Evolutionary conservation across 495 filamentous ascomycete genomes (phyloP), one percentile per base, ranked within the genome.

Genomic region (Bryoglossum gracile): DNA sequence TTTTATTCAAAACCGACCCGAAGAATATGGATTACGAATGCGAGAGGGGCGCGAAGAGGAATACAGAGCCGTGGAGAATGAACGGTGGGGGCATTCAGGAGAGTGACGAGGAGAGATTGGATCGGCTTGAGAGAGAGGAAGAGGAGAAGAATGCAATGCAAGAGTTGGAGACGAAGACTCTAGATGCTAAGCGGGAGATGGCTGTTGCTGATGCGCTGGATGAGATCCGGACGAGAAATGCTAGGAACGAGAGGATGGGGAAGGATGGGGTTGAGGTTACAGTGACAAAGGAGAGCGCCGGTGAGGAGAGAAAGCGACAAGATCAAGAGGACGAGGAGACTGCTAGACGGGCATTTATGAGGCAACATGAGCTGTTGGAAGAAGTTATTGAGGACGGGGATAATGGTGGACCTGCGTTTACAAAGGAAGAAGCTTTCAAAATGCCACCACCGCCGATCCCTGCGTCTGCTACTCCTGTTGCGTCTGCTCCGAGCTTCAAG

Each of bases 121-220:
- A 96, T 61, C 69, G 92, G 46, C 66, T 98, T 21, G 88, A 95
- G 69, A 60, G 75, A 43, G 84, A 89, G 58, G 82, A 84, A 47
- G 56, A 68, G 42, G 80, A 85, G 56, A 64, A 73, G 16, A 82
- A 87, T 59, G 80, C 80, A 51, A 91, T 91, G 86, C 77, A 78
- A 16, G 84, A 86, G 60, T 61, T 91, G 53, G 86, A 90, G 64
- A 75, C 78, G 44, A 90, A 90, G 66, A 94, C 89, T 48, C 67
- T 82, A 22, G 94, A 99, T 64, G 87, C 89, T n/a, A 94, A 92
- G 72, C 72, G 84, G 46, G 94, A 97, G 70, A 97, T 99, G 94
- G 85, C 82, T 39, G 85, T 97, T 56, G 94, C 94, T 28, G 94
- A 99, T 70, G 88, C 88, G 24, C 67, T 99, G 54, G 94, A 99